Base-by-base conservation (phyloP, 1,139 yeast genomes). In the Blastobotrys illinoisensis region DNA sequence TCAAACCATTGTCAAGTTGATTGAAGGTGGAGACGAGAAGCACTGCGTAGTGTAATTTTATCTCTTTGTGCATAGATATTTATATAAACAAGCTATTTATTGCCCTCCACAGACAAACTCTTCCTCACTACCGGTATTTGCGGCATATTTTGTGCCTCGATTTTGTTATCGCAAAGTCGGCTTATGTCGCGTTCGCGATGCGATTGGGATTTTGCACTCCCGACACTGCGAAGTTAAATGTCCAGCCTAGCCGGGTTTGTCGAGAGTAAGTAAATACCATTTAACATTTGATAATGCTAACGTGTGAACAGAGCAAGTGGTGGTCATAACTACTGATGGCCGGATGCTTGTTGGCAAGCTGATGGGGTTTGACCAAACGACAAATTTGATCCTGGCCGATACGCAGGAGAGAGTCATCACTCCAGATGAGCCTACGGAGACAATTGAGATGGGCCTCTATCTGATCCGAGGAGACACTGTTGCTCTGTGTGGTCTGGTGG, bases 251-350 rank as follows among this genome's bases (percentile, higher is more conserved):
- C 64, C 54, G 68, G 60, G 36, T 70, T 58, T 55, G 52, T 70
- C 49, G 67, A 70, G 57, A 64, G 72, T 69, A 64, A 63, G 72
- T 68, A 49, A 19, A 9, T 6, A 23, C 24, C n/a, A 26, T 36
- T 16, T 36, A 7, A 5, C 20, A 18, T 32, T 11, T 46, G 40
- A 3, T 18, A 43, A 19, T 47, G 20, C 16, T 21, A 47, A 24
- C 14, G n/a, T 20, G 20, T 48, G 48, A 45, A 40, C 28, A 70
- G 75, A 69, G 62, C 75, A 75, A 61, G 91, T 90, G 11, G 79
- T 86, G 54, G 80, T 90, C 11, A 77, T 91, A 53, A 86, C 96
- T n/a, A 81, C 95, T 1, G 96, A 88, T 66, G 97, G 95, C 18
- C 74, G 90, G 28, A 52, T 54, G 36, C 62, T 64, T 50, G 62